These are phyloP conservation scores for Cyclotella kingstonii DNA, from an alignment of 108 stramenopile genomes.

Conservation along the genomic window DNA sequence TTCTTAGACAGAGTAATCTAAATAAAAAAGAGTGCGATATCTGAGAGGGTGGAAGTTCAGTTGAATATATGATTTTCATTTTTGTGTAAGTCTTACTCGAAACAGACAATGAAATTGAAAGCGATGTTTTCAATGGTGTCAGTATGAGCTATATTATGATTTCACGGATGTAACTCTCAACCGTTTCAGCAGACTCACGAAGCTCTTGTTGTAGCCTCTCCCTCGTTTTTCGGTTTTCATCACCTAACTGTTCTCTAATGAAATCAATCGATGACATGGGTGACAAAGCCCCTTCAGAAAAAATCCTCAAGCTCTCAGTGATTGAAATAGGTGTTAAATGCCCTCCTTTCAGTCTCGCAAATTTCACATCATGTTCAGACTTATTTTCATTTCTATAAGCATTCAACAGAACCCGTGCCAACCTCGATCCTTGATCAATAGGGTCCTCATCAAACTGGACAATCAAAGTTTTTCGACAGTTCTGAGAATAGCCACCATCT, in stretches of 20 bases:
- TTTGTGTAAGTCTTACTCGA: not conserved
- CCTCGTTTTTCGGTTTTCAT: slow-evolving; percentile 31
- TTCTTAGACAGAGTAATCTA: no score
- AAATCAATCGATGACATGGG: slow-evolving; percentile 35
- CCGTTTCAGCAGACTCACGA: slow-evolving; percentile 29
- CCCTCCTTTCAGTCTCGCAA: slow-evolving; percentile 71
- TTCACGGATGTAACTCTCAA: slow-evolving; percentile 31
- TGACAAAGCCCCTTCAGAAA: slow-evolving; percentile 25
- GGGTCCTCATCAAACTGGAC: slow-evolving; percentile 83
- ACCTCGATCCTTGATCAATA: slow-evolving; percentile 74
- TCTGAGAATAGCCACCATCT: slow-evolving; percentile 35
- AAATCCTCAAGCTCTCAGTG: slow-evolving; percentile 16
- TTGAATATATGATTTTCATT: no score
- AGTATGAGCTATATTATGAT: not conserved
- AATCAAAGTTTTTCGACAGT: slow-evolving; percentile 62
- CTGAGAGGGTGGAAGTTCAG: no score
- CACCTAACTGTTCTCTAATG: slow-evolving; percentile 31
- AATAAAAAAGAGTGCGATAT: no score
- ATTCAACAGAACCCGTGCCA: slow-evolving; percentile 50
- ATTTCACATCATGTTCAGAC: slow-evolving; percentile 58
- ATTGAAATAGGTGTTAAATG: slow-evolving; percentile 76
- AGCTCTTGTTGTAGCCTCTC: slow-evolving; percentile 22
- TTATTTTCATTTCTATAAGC: slow-evolving; percentile 14
- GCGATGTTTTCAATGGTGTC: not conserved
- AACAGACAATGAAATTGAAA: not conserved